Conservation (phyloP, 768 basidiomycete genomes). For the Trametes meyenii region DNA sequence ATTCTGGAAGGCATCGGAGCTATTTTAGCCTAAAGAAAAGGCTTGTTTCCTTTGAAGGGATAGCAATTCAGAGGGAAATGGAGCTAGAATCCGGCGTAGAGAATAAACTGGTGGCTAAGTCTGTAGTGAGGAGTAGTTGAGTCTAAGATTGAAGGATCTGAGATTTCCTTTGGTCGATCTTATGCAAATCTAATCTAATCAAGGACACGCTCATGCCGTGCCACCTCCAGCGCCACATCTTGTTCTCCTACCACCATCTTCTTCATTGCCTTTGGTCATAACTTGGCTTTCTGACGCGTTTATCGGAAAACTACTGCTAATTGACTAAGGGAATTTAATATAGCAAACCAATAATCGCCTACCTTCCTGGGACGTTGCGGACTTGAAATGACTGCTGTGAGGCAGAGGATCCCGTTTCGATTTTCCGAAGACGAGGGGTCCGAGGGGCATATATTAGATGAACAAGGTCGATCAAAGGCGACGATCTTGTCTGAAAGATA, state of each 20-base stretch:
- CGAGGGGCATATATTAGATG: conserved; percentile 28
- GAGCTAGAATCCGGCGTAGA: neutral
- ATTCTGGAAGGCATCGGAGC: neutral
- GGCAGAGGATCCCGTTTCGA: conserved; percentile 29
- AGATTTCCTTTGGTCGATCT: conserved; percentile 4
- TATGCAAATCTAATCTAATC: neutral
- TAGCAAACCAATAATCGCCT: neutral
- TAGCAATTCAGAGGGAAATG: too few species aligned
- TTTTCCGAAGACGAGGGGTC: conserved; percentile 25
- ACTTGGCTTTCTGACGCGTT: too few species aligned
- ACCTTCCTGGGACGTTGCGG: too few species aligned
- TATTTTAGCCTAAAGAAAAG: too few species aligned
- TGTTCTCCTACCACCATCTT: neutral
- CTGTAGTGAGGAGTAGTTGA: too few species aligned
- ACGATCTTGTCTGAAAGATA: too few species aligned
- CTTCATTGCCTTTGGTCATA: neutral
- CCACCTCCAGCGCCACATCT: neutral
- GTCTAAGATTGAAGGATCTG: neutral
- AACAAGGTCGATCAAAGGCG: conserved; percentile 31
- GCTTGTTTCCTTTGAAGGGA: too few species aligned
- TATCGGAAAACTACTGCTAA: too few species aligned
- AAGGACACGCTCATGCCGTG: neutral
- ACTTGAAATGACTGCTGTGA: conserved; percentile 13
- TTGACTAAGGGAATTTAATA: neutral
- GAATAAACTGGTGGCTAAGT: too few species aligned